Percentiles rank a stretch among this genome's conserved stretches.
These are phyloP conservation scores for Cardiospermum halicacabum DNA, from an alignment of 345 rosid species.

Conservation along the genomic window DNA sequence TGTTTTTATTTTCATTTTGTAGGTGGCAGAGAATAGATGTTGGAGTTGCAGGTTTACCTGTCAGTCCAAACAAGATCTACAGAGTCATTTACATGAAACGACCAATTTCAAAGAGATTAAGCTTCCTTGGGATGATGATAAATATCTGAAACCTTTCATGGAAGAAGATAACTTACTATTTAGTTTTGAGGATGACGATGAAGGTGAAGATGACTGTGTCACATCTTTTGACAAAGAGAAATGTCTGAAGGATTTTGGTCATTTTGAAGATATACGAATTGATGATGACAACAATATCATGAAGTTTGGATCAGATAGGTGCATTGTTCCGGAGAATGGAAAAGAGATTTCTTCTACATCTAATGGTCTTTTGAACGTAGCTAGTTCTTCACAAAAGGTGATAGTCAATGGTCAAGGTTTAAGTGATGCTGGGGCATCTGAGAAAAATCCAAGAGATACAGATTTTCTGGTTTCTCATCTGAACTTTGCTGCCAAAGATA, in stretches of 20 bases:
- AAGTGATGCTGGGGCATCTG: conserved; percentile 17
- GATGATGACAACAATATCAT: conserved; percentile 29
- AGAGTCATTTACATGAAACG: conserved; percentile 41
- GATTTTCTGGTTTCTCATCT: conserved; percentile 24
- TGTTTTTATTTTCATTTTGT: conserved; percentile 12
- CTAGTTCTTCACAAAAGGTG: conserved; percentile 23
- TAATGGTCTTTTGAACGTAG: conserved; percentile 20
- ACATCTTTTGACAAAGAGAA: conserved; percentile 42
- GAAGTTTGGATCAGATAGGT: conserved; percentile 20
- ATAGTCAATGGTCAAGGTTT: conserved; percentile 23
- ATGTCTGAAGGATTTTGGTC: conserved; percentile 38
- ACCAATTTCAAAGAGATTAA: conserved; percentile 29
- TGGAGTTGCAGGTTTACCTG: conserved; percentile 58
- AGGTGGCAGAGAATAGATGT: conserved; percentile 75
- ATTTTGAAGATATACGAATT: conserved; percentile 37
- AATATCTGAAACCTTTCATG: conserved; percentile 67
- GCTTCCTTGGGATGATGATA: conserved; percentile 49
- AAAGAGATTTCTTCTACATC: conserved; percentile 29
- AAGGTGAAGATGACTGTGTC: conserved; percentile 48
- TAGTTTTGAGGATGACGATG: conserved; percentile 72
- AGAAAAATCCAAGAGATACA: conserved; percentile 21
- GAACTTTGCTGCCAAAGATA: conserved; percentile 37
- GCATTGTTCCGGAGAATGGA: conserved; percentile 21
- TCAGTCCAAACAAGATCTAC: conserved; percentile 39
- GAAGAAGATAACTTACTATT: conserved; percentile 77